Evolutionary conservation across 495 filamentous ascomycete species (phyloP), one percentile per base, ranked within the genome.

Genomic region (Penicillium simplicissimum): DNA sequence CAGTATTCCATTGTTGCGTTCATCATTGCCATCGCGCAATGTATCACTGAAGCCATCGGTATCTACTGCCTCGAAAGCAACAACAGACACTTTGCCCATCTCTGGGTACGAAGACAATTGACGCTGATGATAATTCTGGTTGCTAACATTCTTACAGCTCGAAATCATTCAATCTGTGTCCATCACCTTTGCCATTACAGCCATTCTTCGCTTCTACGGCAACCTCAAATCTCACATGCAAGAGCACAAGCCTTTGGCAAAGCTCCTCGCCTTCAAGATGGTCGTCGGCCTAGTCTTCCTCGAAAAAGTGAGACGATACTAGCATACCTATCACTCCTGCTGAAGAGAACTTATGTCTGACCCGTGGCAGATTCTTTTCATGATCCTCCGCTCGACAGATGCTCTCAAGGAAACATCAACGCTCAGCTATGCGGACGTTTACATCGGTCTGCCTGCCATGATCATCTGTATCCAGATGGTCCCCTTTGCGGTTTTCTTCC

Each of bases 381-480:
- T 59, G 37, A 69, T 74, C 34, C 68, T 78, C 35, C 45, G 57
- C 25, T 60, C 67, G 8, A 68, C 68, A 40, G 55, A 64, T 9
- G 55, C 61, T 15, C 60, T 74, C 37, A 55, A 68, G 0, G 55
- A 67, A 34, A 63, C 64, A 21, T 36, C 61, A 9, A 71, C 45
- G 1, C 43, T 76, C 28, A 73, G 59, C 53, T 77, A 71, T 56
- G 66, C 68, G 23, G 76, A 78, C 49, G 47, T 73, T 47, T 61
- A 70, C 31, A 71, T 71, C 47, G 74, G 76, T 8, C 58, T 76
- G 13, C 71, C 71, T 0, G 69, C 58, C 9, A 60, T 78, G 58
- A 58, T 76, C 17, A 71, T 74, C 33, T 76, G 71, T 45, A 42
- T 74, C 42, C 71, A 76, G 47, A 71, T 76, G 71, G 67, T 76